Evolutionary conservation across 2,329 filamentous ascomycete genomes (phyloP), one percentile per base, ranked within the genome.

Genomic region (Alternaria novae-zelandiae): DNA sequence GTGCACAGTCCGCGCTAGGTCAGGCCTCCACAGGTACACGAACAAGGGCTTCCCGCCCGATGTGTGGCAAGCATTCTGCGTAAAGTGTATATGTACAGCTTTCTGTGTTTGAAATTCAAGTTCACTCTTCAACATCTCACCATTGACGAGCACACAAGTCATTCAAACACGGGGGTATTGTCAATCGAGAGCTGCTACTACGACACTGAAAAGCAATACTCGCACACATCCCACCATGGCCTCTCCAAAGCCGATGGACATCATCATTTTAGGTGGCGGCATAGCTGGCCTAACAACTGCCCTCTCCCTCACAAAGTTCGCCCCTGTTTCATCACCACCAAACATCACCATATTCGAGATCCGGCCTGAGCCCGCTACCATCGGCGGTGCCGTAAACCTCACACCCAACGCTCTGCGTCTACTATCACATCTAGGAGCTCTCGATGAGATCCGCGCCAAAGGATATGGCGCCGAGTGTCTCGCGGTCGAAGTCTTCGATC

Each of bases 361-460:
- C 47, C 82, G 84, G 1, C 76, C 81, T 3, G 70, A 77, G 32
- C 80, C 83, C 4, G 81, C 83, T 12, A 83, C 82, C 0, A 82
- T 83, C 2, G 88, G 88, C 0, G 88, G 88, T 6, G 88, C 88
- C 0, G 84, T 90, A 23, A 88, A 90, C 67, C 73, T 90, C 12
- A 85, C 86, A 0, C 88, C 89, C 0, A 91, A 91, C 68, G 80
- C 84, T 4, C 87, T 89, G 69, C 86, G 87, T 1, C 76, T 90
- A 3, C 79, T 90, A 4, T 76, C 77, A 21, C 77, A 82, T 23
- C 72, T 85, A 10, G 83, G 84, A 4, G 74, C 85, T 4, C 84
- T 65, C 76, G 82, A 67, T 79, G 85, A 69, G 79, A 83, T 83
- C 43, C 76, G 77, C 9, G 72, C 79, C 28, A 62, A 70, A 25